Evolutionary conservation across 306 rosid genomes (phyloP).

Genomic region (Ziziphus jujuba): DNA sequence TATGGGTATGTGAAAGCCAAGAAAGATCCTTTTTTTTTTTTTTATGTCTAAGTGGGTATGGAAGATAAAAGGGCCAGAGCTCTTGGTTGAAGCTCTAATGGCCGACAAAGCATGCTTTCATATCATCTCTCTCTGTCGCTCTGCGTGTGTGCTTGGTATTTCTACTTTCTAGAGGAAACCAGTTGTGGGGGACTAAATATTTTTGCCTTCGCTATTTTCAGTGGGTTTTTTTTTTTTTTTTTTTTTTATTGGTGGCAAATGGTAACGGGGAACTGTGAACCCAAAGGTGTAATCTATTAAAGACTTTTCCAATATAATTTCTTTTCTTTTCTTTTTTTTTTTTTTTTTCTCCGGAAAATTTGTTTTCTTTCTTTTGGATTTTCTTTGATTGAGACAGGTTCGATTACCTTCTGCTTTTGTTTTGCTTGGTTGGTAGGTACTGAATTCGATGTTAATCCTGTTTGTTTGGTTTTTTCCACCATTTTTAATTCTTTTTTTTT

Average conservation of each 20-base stretch:
- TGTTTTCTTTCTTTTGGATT: background rate
- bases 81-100: slow-evolving; percentile 53
- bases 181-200: slow-evolving; percentile 15
- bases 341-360: slow-evolving; percentile 13
- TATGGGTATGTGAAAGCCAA: slow-evolving; percentile 23
- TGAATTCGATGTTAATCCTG: slow-evolving; percentile 26
- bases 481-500: background rate
- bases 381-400: slow-evolving; percentile 4
- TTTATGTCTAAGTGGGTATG: background rate
- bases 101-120: slow-evolving; percentile 76
- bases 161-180: slow-evolving; percentile 18
- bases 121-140: slow-evolving; percentile 20
- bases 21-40: slow-evolving; percentile 27
- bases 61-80: slow-evolving; percentile 21
- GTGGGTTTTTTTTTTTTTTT: slow-evolving; percentile 14
- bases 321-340: too few species aligned
- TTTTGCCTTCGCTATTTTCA: slow-evolving; percentile 1
- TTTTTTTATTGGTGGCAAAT: slow-evolving; percentile 21
- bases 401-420: background rate
- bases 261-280: slow-evolving; percentile 27
- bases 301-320: background rate
- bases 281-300: background rate
- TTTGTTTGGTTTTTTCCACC: background rate
- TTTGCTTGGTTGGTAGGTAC: slow-evolving; percentile 29
- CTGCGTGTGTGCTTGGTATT: slow-evolving; percentile 22